Base-by-base conservation (phyloP, 179 eudicot species). In the Spergularia azorica region DNA sequence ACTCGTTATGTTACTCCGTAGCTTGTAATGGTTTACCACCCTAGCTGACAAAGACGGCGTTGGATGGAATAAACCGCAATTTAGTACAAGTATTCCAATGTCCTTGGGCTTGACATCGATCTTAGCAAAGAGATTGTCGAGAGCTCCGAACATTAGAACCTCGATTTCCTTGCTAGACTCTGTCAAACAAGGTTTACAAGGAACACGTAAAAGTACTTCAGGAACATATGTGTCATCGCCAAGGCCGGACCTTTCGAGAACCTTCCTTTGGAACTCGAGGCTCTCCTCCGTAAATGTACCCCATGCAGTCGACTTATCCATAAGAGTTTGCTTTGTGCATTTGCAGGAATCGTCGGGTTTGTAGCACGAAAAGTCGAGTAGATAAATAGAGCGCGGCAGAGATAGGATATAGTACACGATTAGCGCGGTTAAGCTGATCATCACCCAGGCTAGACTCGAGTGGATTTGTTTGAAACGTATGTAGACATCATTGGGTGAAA, bases 281-380 rank as follows among this genome's bases (percentile, higher is more conserved):
- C 43, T 39, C 43, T 75, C 67, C 75, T 70, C 67, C 14, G 77
- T 62, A 26, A 74, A 74, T 8, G 52, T 52, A 51, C 68, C 41
- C n/a, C 83, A 75, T 66, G 63, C 73, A 46, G 32, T 32, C 4
- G 90, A 86, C 38, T 79, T 74, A 55, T 88, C 89, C 87, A 86
- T 79, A 6, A 43, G 87, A 63, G 75, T 72, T 67, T 86, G 83
- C 78, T 89, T 82, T 4, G 90, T 71, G 86, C 88, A 87, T 73
- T 84, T 84, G 39, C 83, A 64, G 54, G 79, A 82, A 1, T 77
- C 82, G 9, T 75, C 82, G 16, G 92, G 92, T 61, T 89, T 89
- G 72, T 87, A 87, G 74, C 92, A 89, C 8, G 92, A 83, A 73
- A 89, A 89, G 71, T 89, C 79, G 11, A 89, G 82, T 0, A 89